A percentile compares a stretch with the other conserved stretches of the same genome.
Conservation (phyloP, 2,329 filamentous ascomycete genomes). For the Scortechinia acanthostroma region DNA sequence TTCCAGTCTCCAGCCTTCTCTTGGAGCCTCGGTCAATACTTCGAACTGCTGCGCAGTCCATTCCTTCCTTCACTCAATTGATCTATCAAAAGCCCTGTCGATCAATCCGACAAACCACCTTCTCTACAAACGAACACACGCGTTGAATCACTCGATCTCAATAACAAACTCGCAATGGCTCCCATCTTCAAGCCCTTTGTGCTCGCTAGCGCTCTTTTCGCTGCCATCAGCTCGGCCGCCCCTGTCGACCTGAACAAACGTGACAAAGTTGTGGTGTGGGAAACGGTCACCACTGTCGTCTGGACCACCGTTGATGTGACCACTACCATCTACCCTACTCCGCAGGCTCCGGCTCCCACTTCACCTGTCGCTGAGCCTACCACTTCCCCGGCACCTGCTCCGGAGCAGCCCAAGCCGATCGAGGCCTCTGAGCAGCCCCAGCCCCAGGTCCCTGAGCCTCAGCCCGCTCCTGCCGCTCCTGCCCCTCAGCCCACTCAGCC, state of each 20-base stretch:
- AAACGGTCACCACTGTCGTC: neutral
- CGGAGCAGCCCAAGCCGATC: neutral
- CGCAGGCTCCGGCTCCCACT: neutral
- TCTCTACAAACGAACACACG: too few species aligned
- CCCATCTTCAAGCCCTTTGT: slow-evolving; percentile 23
- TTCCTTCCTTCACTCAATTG: too few species aligned
- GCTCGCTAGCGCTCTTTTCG: slow-evolving; percentile 21
- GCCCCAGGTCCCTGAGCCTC: neutral
- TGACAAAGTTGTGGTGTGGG: neutral
- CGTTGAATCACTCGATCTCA: too few species aligned
- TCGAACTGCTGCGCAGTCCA: neutral
- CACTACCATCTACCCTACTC: neutral
- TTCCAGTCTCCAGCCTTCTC: too few species aligned
- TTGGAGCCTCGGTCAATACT: too few species aligned
- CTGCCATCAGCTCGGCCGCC: slow-evolving; percentile 7
- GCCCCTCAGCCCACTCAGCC: neutral
- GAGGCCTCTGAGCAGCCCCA: neutral
- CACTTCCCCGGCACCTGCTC: neutral
- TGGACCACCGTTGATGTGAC: neutral
- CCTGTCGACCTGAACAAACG: slow-evolving; percentile 22
- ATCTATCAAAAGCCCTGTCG: too few species aligned
- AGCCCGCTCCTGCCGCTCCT: neutral
- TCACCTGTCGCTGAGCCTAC: neutral
- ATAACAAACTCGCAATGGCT: slow-evolving; percentile 19
- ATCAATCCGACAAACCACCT: too few species aligned